These are phyloP conservation scores for Agrostemma githago DNA, from an alignment of 148 eudicot genomes.

Conservation along the genomic window DNA sequence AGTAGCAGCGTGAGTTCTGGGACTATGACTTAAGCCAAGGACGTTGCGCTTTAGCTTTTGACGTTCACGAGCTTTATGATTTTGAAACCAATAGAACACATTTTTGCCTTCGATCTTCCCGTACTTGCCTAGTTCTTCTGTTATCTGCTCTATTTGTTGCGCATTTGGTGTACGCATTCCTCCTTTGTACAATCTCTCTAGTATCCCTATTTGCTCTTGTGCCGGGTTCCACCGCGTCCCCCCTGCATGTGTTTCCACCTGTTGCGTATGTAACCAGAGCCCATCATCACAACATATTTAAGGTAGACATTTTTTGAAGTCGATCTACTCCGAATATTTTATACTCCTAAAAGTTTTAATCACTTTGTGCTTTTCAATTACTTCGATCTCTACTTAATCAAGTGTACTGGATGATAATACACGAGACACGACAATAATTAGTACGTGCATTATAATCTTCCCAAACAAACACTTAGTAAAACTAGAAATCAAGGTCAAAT, in stretches of 20 bases:
- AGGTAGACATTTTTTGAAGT: too few species aligned
- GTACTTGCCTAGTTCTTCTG: slow-evolving; percentile 55
- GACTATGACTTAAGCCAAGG: slow-evolving; percentile 38
- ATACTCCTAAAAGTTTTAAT: too few species aligned
- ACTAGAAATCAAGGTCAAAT: too few species aligned
- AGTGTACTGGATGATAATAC: too few species aligned
- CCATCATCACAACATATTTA: not conserved
- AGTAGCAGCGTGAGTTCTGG: slow-evolving; percentile 23
- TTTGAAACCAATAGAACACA: slow-evolving; percentile 96
- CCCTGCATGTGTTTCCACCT: slow-evolving; percentile 74
- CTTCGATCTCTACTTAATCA: too few species aligned
- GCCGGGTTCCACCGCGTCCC: slow-evolving; percentile 98
- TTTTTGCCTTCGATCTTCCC: slow-evolving; percentile 96
- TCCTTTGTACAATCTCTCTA: slow-evolving; percentile 73
- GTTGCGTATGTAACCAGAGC: not conserved
- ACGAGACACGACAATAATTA: too few species aligned
- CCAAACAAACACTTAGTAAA: too few species aligned
- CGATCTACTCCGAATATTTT: too few species aligned
- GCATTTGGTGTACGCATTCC: slow-evolving; percentile 96
- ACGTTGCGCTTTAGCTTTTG: slow-evolving; percentile 77
- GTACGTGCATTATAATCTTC: too few species aligned
- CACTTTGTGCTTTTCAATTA: too few species aligned
- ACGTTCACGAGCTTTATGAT: slow-evolving; percentile 93
- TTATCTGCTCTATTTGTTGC: slow-evolving; percentile 85
- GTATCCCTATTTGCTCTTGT: slow-evolving; percentile 73